phyloP scores from a whole-genome alignment of 305 asterid genomes.

The Fraxinus baroniana region DNA sequence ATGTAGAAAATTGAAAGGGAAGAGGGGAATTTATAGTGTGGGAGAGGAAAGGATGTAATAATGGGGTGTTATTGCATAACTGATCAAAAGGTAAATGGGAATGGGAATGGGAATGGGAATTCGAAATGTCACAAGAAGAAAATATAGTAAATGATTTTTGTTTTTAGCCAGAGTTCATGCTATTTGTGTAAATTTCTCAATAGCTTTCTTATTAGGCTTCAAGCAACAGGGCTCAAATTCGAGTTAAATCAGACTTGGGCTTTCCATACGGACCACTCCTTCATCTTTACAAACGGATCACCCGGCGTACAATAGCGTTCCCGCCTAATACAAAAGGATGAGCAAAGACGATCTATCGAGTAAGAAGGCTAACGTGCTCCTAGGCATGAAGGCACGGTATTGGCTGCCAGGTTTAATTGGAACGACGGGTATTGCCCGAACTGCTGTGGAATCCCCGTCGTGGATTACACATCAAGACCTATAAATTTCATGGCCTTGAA shows the following conservation, averaged over 20 bases:
- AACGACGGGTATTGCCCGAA: constrained; percentile 81
- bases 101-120: neutral
- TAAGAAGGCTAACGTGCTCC: constrained; percentile 62
- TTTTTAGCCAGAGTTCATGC: neutral
- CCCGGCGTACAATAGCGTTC: neutral
- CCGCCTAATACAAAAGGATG: constrained; percentile 28
- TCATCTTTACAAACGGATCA: neutral
- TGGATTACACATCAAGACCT: constrained; percentile 79
- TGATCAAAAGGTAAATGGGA: neutral
- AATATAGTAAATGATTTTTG: neutral
- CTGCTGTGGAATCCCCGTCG: constrained; percentile 97
- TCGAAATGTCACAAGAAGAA: neutral
- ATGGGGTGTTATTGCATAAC: neutral
- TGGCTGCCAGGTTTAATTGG: constrained; percentile 81
- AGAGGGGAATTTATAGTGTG: constrained; percentile 18
- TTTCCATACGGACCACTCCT: neutral
- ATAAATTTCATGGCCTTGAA: constrained; percentile 84
- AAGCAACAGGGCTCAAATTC: neutral
- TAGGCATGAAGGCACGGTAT: constrained; percentile 92
- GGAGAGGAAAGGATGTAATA: constrained; percentile 24
- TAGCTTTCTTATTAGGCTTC: neutral
- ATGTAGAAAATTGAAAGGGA: neutral
- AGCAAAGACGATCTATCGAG: constrained; percentile 47
- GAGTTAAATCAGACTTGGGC: neutral
- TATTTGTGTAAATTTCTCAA: neutral